Base-by-base conservation (phyloP, 345 rosid genomes). In the Fremontodendron californicum region DNA sequence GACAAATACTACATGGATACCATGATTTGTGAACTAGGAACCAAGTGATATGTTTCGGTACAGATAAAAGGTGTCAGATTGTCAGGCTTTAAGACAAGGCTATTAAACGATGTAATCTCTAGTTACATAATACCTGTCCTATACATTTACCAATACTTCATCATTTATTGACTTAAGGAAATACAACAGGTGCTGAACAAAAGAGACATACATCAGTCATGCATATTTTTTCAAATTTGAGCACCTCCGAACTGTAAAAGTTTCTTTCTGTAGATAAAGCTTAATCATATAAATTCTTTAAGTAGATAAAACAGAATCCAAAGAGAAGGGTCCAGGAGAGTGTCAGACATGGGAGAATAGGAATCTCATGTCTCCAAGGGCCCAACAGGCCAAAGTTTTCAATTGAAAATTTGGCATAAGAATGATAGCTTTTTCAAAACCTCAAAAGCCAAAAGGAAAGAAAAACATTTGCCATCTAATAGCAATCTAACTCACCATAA, bases 401-500 rank as follows among this genome's bases (percentile, higher is more conserved):
- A 15, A 23, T 69, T 23, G 7, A 45, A 3, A 69, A 45, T 0
- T 45, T 69, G 10, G 37, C 73, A 69, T 15, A 43, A 29, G 33
- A 25, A 43, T 42, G 49, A 66, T 68, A 15, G 73, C 10, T 25
- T 68, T 23, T 43, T 3, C 9, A 67, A 45, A 43, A 68, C 54
- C 35, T 68, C 54, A 68, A 12, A 60, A 43, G 37, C 54, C 72
- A 58, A 25, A 31, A 49, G 43, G 60, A 49, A 48, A 29, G 42
- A 3, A 48, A 48, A 19, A 51, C 25, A 45, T 39, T 15, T 9
- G 2, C 40, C 2, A 15, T 18, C 40, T 33, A 11, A 15, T 49
- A 70, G 8, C 74, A 70, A 33, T 48, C 42, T 39, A 70, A 69
- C 58, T 25, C 74, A 70, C 23, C 39, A 46, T 48, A 67, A 67